phyloP scores from a whole-genome alignment of 352 stramenopile genomes.

The Globisporangium mamillatum region DNA sequence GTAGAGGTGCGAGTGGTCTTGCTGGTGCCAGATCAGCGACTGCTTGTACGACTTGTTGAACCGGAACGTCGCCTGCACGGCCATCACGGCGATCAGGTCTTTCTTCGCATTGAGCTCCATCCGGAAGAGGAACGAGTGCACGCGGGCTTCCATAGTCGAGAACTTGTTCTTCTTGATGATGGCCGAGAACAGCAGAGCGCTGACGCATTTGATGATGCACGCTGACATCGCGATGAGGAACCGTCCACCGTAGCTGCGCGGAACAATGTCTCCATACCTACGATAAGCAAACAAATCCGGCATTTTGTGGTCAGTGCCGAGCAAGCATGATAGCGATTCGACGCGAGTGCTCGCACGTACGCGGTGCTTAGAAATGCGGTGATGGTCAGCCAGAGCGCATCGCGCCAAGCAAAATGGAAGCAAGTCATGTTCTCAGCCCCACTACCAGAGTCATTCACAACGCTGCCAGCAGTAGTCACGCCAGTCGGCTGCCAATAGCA shows the following conservation, averaged over 20 bases:
- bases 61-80: constrained; percentile 61
- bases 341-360: constrained; percentile 13
- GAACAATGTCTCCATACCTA: constrained; percentile 46
- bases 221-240: constrained; percentile 29
- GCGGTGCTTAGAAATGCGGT: constrained; percentile 50
- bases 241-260: constrained; percentile 25
- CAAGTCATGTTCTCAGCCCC: constrained; percentile 30
- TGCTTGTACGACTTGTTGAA: constrained; percentile 65
- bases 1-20: constrained; percentile 43
- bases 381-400: constrained; percentile 45
- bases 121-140: constrained; percentile 62
- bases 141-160: constrained; percentile 57
- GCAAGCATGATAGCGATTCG: background rate
- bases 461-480: background rate
- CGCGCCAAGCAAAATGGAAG: constrained; percentile 24
- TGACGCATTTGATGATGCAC: constrained; percentile 33
- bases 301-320: background rate
- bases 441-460: background rate
- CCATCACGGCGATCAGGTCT: constrained; percentile 59
- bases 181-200: constrained; percentile 50
- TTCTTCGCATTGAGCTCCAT: constrained; percentile 65
- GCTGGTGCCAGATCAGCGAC: constrained; percentile 68
- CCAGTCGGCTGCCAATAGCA: constrained; percentile 26
- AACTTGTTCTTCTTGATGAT: constrained; percentile 66
- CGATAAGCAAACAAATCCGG: too few relatives aligned